These are phyloP conservation scores for Pelargonium exstipulatum DNA, from an alignment of 441 rosid species.

Conservation along the genomic window DNA sequence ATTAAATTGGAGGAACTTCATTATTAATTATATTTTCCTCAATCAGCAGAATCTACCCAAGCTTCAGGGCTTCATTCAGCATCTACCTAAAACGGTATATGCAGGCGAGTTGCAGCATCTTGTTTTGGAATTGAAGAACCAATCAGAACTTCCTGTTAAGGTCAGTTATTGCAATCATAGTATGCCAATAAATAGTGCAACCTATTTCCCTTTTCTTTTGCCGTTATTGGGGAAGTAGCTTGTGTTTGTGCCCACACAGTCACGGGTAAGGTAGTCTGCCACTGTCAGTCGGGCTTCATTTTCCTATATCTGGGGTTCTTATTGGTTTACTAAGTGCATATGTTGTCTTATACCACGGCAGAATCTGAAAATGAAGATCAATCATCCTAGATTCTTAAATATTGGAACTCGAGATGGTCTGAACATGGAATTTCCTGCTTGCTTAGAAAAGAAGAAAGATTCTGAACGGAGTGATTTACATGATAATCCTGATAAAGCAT, in stretches of 20 bases:
- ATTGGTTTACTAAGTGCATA: constrained; percentile 13
- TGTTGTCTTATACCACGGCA: constrained; percentile 31
- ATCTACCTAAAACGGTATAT: constrained; percentile 61
- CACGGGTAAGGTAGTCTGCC: neutral
- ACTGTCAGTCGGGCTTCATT: neutral
- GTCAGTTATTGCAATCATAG: constrained; percentile 32
- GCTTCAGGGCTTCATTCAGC: constrained; percentile 71
- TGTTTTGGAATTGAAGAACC: constrained; percentile 71
- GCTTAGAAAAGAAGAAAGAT: constrained; percentile 51
- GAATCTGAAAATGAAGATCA: constrained; percentile 94
- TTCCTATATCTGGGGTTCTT: constrained; percentile 11
- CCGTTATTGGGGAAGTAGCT: neutral
- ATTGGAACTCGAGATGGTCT: constrained; percentile 52
- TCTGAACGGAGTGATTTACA: constrained; percentile 30
- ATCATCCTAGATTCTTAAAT: constrained; percentile 68
- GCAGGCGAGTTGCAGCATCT: constrained; percentile 72
- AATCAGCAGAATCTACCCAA: constrained; percentile 67
- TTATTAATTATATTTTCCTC: constrained; percentile 13
- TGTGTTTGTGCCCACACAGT: neutral
- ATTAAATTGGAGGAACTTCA: constrained; percentile 16
- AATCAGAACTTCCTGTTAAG: constrained; percentile 67
- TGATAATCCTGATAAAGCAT: constrained; percentile 30
- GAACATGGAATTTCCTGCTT: constrained; percentile 52
- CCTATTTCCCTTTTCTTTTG: neutral
- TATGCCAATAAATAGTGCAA: constrained; percentile 4